These are phyloP conservation scores for Trametes villosa DNA, from an alignment of 768 basidiomycete genomes.

Conservation along the genomic window DNA sequence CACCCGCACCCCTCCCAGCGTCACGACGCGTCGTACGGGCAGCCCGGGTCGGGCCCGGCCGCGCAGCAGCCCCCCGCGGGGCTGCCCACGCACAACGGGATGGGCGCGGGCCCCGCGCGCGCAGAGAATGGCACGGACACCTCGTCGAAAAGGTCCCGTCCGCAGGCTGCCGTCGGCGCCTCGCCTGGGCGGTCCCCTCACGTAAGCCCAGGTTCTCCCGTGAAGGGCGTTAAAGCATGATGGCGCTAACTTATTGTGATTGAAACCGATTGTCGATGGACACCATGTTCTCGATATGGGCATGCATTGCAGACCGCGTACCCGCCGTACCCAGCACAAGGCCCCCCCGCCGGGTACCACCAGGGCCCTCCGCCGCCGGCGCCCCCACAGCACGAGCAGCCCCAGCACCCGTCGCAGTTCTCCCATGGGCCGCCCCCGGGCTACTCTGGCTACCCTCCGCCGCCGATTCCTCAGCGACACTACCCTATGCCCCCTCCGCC, in stretches of 20 bases:
- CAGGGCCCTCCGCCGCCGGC: slow-evolving; percentile 42
- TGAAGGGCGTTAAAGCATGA: slow-evolving; percentile 24
- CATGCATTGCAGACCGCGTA: slow-evolving; percentile 39
- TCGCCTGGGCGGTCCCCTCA: slow-evolving; percentile 54
- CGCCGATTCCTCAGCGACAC: slow-evolving; percentile 26
- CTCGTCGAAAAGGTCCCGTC: slow-evolving; percentile 24
- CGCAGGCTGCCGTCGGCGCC: slow-evolving; percentile 39
- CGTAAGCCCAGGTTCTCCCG: slow-evolving; percentile 43
- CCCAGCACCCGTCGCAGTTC: slow-evolving; percentile 46
- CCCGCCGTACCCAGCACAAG: slow-evolving; percentile 48
- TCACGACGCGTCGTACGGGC: slow-evolving; percentile 55
- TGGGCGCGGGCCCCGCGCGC: slow-evolving; percentile 26
- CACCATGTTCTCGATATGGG: slow-evolving; percentile 15
- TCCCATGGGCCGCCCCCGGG: slow-evolving; percentile 26
- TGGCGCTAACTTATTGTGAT: slow-evolving; percentile 25
- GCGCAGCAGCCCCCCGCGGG: slow-evolving; percentile 16
- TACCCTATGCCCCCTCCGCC: slow-evolving; percentile 26
- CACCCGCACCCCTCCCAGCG: slow-evolving; percentile 42
- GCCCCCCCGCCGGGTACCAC: slow-evolving; percentile 37
- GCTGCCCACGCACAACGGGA: slow-evolving; percentile 26
- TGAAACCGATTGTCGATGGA: slow-evolving; percentile 24
- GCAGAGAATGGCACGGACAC: slow-evolving; percentile 25
- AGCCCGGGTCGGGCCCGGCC: slow-evolving; percentile 52
- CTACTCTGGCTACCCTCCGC: slow-evolving; percentile 33
- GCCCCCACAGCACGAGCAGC: slow-evolving; percentile 47